A percentile compares a stretch with the other conserved stretches of the same genome.
phyloP scores from a whole-genome alignment of 2,329 filamentous ascomycete genomes.

The Aspergillus sp. region DNA sequence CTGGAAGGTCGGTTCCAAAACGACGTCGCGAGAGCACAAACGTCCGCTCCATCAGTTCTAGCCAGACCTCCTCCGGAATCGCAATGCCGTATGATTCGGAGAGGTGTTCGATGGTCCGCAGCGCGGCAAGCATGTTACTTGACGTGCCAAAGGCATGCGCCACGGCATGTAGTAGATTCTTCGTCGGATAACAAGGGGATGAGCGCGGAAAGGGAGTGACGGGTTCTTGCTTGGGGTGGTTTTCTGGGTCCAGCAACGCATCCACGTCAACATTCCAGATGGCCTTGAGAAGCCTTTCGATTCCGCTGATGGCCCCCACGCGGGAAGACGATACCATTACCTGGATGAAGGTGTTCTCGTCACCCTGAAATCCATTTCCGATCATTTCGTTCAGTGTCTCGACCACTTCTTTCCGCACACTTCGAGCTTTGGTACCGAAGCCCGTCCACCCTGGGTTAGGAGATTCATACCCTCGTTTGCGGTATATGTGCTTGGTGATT shows the following conservation, averaged over 20 bases:
- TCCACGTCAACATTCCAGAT: slow-evolving; percentile 57
- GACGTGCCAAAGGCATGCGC: slow-evolving; percentile 69
- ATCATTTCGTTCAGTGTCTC: slow-evolving; percentile 51
- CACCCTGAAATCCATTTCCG: slow-evolving; percentile 40
- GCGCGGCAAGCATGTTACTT: slow-evolving; percentile 59
- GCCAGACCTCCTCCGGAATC: slow-evolving; percentile 62
- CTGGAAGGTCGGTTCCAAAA: slow-evolving; percentile 31
- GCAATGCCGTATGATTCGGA: slow-evolving; percentile 59
- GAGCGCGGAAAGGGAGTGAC: slow-evolving; percentile 44
- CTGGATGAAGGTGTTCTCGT: slow-evolving; percentile 55
- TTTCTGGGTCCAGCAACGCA: slow-evolving; percentile 31
- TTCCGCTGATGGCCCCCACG: slow-evolving; percentile 50
- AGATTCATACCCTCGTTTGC: slow-evolving; percentile 23
- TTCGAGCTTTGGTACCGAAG: slow-evolving; percentile 28
- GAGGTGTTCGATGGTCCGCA: slow-evolving; percentile 62
- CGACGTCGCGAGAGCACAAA: slow-evolving; percentile 55
- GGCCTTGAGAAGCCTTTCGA: slow-evolving; percentile 50
- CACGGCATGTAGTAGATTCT: slow-evolving; percentile 62
- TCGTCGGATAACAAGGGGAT: slow-evolving; percentile 60
- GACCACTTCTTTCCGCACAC: slow-evolving; percentile 38
- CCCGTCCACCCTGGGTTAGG: slow-evolving; percentile 28
- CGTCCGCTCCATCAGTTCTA: slow-evolving; percentile 65
- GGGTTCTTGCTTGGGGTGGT: slow-evolving; percentile 30
- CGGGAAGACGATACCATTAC: slow-evolving; percentile 54
- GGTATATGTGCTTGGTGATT: slow-evolving; percentile 32